Evolutionary conservation across 1,139 yeast genomes (phyloP), one percentile per base, ranked within the genome.

Genomic region (Torulaspora globosa): DNA sequence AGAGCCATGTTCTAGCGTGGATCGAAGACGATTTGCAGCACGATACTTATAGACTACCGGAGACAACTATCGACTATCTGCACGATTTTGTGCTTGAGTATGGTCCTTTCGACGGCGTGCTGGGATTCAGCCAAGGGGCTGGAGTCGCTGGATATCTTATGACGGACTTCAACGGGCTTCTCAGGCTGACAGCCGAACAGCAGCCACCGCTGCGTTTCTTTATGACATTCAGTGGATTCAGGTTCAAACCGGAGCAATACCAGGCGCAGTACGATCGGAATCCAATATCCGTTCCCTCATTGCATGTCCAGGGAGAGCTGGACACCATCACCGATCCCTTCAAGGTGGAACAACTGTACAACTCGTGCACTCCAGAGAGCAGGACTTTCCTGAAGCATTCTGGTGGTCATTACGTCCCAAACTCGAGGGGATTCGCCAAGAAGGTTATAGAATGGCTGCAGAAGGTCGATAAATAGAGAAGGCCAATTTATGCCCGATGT

Each of bases 41-140:
- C 27, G 53, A 55, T 24, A 44, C 53, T 7, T 62, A 59, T 30
- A 36, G 32, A 2, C 43, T 64, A 6, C 61, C 65, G 3, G 54
- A 57, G 19, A 50, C 57, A 1, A 56, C 64, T 6, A 42, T 55
- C 3, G 48, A 49, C 6, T 63, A 56, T 42, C 38, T 65, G 37
- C 60, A 53, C 36, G 53, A 57, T 23, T 60, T 52, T 33, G 52
- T 59, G 14, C 15, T 57, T 11, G 69, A 73, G 46, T 72, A 84
- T 49, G 96, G 96, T 0, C 96, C 96, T 0, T 86, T 84, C 59
- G 84, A 79, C 38, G 98, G 97, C 1, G 70, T 92, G 10, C 67
- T 90, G 43, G 97, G 97, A 2, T 92, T 92, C 60, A 83, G 94
- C 29, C 97, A 92, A 66, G 98, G 98, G 45, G 94, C 95, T 0